Evolutionary conservation across 208 protist genomes (phyloP), one percentile per base, ranked within the genome.

Genomic region (Trypanosoma grayi): DNA sequence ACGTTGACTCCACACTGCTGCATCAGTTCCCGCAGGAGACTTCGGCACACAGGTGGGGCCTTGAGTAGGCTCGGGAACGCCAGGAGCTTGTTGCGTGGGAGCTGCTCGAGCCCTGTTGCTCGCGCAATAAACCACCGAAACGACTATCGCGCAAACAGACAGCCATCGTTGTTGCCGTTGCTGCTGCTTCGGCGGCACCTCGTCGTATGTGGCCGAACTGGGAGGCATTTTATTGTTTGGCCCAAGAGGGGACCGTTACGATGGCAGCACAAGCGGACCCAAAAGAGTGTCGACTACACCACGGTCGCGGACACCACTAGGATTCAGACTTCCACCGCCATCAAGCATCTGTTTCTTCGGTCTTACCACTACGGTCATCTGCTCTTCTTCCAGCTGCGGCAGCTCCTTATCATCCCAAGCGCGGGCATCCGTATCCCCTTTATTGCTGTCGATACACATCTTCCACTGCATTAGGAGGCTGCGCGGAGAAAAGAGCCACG

Each of bases 51-150:
- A 9, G 24, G n/a, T n/a, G 57, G 39, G 30, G 34, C 5, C 7
- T 16, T 24, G 9, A 22, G 3, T 20, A 43, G 30, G 18, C 28
- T 24, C 24, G 33, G 37, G 11, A 52, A n/a, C 22, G 25, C 9
- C 18, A 62, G 20, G 2, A 41, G 30, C 30, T 7, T 5, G 14
- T 53, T 31, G 18, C 57, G 36, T 14, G 57, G 57, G 39, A 62
- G 3, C 20, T 27, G n/a, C 28, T 62, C 40, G 9, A 62, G n/a
- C 1, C 27, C 57, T 40, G 34, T 13, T 7, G 46, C 45, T 16
- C 30, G 37, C 20, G 46, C 57, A 43, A 62, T 47, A 48, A 62
- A 62, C 57, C 57, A 62, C 39, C 57, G 57, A 50, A 62, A 62
- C n/a, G 57, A 41, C 37, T 53, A 24, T 39, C 57, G 57, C 22